Percentiles rank a stretch among this genome's conserved stretches.
These are phyloP conservation scores for Kwoniella dendrophila DNA, from an alignment of 768 basidiomycete genomes.

Conservation along the genomic window DNA sequence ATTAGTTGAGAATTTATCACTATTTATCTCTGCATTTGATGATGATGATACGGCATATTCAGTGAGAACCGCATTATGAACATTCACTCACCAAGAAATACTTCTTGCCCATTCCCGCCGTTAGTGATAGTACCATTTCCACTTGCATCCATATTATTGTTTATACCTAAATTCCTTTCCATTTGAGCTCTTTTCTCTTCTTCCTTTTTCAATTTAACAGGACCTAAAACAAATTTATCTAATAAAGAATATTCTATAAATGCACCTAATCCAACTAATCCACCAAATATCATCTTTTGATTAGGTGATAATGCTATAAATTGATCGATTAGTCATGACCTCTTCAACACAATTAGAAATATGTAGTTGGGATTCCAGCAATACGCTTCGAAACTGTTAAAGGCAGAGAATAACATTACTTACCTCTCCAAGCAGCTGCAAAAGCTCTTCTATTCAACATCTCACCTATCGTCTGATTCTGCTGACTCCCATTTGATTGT, in stretches of 20 bases:
- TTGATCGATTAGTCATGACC: neutral
- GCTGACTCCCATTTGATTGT: neutral
- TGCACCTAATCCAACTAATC: conserved; percentile 9
- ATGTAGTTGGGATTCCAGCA: no score
- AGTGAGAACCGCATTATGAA: no score
- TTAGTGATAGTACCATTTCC: neutral
- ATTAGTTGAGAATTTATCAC: no score
- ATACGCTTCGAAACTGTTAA: no score
- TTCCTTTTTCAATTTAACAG: conserved; percentile 15
- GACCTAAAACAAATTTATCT: conserved; percentile 13
- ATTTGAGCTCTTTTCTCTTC: neutral
- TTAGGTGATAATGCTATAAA: conserved; percentile 8
- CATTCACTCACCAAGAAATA: conserved; percentile 8
- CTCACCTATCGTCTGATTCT: conserved; percentile 2
- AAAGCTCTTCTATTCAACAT: conserved; percentile 1
- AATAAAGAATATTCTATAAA: conserved; percentile 18
- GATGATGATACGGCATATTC: no score
- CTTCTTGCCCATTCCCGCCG: neutral
- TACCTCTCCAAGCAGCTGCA: conserved; percentile 1
- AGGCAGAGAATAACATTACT: neutral
- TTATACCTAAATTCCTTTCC: conserved; percentile 3
- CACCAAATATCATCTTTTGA: conserved; percentile 16
- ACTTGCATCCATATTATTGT: neutral
- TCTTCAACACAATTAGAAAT: no score
- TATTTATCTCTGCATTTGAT: no score